Base-by-base conservation (phyloP, 768 basidiomycete species). In the Suillus subluteus region DNA sequence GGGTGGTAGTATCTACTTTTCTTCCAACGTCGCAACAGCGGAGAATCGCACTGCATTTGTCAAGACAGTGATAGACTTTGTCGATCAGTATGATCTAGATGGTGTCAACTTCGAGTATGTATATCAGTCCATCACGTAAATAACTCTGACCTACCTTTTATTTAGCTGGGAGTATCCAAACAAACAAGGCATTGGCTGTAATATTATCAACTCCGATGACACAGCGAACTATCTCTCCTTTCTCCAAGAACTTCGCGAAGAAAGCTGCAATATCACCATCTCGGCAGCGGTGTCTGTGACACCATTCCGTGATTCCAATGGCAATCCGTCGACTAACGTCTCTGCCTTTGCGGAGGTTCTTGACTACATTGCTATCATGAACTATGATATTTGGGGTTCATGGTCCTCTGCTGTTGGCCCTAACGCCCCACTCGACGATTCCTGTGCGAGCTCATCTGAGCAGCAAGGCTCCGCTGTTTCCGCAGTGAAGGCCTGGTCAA, bases 101-200 rank as follows among this genome's bases (percentile, higher is more conserved):
- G 89, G 89, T 21, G 76, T 91, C 56, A 89, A 91, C 69, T 87
- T 91, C 64, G 90, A 90, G 88, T 88, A 71, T 48, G 87, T 79
- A 13, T 41, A 18, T 18, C 18, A 21, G 23, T n/a, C 48, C 46
- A 4, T 32, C 0, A 11, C 0, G 2, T 23, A 4, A 52, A 18
- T 23, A 6, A 48, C 12, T 55, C 26, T 58, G 18, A 66, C 69
- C 35, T 69, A 26, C 21, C 6, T 3, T 5, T 30, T 0, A 21
- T 30, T 64, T 59, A 92, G 92, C 73, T 95, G 94, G 94, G 95
- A 96, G 76, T 97, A 93, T 73, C 95, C 95, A 46, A 86, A 82
- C 43, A 78, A 79, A 12, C 79, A 79, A 26, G 94, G 94, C 18
- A 84, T 91, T 21, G 83, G 85, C 5, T 92, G 92, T 74, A 97